These are phyloP conservation scores for Cyclocybe aegerita DNA, from an alignment of 768 basidiomycete genomes.

Conservation along the genomic window DNA sequence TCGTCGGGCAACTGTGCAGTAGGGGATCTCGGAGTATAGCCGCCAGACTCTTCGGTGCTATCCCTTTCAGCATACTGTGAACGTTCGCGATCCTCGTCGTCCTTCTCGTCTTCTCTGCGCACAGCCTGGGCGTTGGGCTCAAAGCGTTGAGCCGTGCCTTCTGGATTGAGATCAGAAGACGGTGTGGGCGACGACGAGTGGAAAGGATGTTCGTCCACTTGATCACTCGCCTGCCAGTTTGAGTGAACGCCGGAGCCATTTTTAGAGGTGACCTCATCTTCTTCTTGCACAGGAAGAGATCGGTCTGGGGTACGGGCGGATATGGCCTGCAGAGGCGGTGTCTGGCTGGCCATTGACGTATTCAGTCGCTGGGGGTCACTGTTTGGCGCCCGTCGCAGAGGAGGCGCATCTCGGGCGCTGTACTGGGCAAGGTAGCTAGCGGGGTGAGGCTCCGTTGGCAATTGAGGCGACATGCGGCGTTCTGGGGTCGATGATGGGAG, in stretches of 20 bases:
- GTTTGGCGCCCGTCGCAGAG: constrained; percentile 26
- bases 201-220: constrained; percentile 31
- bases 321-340: constrained; percentile 54
- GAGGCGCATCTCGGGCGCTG: constrained; percentile 42
- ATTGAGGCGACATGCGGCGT: constrained; percentile 47
- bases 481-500: constrained; percentile 52
- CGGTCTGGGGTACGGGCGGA: constrained; percentile 64
- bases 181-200: constrained; percentile 47
- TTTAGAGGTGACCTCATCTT: constrained; percentile 53
- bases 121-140: constrained; percentile 32
- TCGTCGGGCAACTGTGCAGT: constrained; percentile 56
- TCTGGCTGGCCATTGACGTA: constrained; percentile 44
- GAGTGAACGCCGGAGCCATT: constrained; percentile 25
- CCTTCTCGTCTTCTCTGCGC: constrained; percentile 41
- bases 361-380: constrained; percentile 24
- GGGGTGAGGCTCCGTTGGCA: constrained; percentile 43
- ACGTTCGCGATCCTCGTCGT: constrained; percentile 22
- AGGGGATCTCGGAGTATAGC: constrained; percentile 70
- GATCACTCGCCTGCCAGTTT: constrained; percentile 32
- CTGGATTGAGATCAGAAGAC: constrained; percentile 54
- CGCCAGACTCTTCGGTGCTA: constrained; percentile 49
- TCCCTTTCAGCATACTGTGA: constrained; percentile 35
- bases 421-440: constrained; percentile 45
- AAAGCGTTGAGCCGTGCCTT: constrained; percentile 29
- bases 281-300: constrained; percentile 76